These are phyloP conservation scores for Hordeum vulgare DNA, from an alignment of 176 grass and related monocot species.

Conservation along the genomic window DNA sequence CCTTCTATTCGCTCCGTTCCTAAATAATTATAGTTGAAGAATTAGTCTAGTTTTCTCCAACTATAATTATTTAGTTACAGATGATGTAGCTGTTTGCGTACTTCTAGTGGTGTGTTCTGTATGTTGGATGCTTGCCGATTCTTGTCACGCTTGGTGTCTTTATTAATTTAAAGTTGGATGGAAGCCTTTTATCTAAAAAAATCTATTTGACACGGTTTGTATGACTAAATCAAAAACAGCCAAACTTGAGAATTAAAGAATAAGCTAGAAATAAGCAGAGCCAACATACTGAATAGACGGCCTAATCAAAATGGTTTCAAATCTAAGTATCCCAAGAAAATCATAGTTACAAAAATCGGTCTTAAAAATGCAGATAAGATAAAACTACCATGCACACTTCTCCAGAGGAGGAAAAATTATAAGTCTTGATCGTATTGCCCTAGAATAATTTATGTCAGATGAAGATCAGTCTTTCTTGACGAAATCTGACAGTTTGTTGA, in stretches of 20 bases:
- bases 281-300: background rate
- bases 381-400: background rate
- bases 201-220: too few relatives aligned
- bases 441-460: background rate
- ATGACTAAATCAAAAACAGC: too few relatives aligned
- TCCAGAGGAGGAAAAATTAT: background rate
- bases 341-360: background rate
- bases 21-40: too few relatives aligned
- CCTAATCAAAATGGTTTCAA: background rate
- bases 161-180: too few relatives aligned
- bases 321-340: background rate
- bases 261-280: background rate
- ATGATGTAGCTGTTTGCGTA: too few relatives aligned
- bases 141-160: too few relatives aligned
- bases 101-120: too few relatives aligned
- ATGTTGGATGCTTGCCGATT: too few relatives aligned
- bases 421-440: background rate
- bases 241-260: background rate
- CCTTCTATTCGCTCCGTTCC: too few relatives aligned
- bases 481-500: slow-evolving; percentile 67
- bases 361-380: background rate
- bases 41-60: too few relatives aligned
- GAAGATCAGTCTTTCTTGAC: slow-evolving; percentile 9
- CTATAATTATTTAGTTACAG: too few relatives aligned
- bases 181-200: too few relatives aligned